Evolutionary conservation across 768 basidiomycete species (phyloP), one percentile per base, ranked within the genome.

Genomic region (Naematelia aurantialba): DNA sequence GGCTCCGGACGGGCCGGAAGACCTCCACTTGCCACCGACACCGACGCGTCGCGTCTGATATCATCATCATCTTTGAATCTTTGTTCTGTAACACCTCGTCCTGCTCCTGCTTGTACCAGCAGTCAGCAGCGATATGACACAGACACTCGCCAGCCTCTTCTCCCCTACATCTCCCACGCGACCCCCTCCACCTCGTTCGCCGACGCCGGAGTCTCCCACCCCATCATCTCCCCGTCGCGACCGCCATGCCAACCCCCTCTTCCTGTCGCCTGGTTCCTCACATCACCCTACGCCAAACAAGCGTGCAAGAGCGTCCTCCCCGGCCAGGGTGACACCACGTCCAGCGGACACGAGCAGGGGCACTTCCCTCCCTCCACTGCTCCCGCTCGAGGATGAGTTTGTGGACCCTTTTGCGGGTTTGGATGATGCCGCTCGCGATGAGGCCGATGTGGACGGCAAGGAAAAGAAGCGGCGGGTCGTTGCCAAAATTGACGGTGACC

Each of bases 401-500:
- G 19, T 27, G 4, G 52, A 52, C 25, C 52, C 52, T 27, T 52
- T 52, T 24, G 52, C 52, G 21, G 46, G 46, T 8, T 10, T 39
- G 5, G 21, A 5, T 2, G 52, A 52, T 31, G 19, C 17, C 14
- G 5, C 11, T 4, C 29, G 26, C 4, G 55, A 45, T 11, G 57
- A 49, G 56, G 73, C 67, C 66, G 71, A 71, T 14, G 76, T 67
- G 12, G 76, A 71, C 10, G 67, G 59, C 53, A 70, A 63, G 47
- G 79, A 77, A 65, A 77, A 78, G 61, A 81, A 81, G 63, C 80
- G 80, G 70, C 80, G 83, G 64, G 81, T 81, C 45, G 73, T 83
- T 2, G 76, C 82, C 22, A 85, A 83, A 73, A 76, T 96, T 60
- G 89, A 93, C 74, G 89, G 90, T 72, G 83, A 70, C 13, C 58